A percentile compares a stretch with the other conserved stretches of the same genome.
Conservation (phyloP, 805 yeast species). For the Wickerhamomyces mucosus region DNA sequence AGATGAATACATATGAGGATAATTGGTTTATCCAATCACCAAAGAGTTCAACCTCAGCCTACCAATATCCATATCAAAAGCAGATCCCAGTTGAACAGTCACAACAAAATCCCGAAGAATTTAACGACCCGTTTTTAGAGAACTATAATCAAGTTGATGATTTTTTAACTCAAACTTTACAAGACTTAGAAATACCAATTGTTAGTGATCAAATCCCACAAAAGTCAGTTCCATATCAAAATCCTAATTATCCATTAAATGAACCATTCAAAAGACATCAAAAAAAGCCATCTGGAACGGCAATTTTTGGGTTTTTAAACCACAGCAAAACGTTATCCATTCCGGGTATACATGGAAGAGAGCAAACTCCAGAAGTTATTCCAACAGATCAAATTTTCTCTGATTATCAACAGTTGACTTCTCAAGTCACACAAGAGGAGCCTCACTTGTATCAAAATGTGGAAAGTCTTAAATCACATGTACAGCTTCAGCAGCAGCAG, state of each 20-base stretch:
- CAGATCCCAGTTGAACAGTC: no score
- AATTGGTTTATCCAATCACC: constrained; percentile 4
- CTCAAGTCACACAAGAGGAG: constrained; percentile 1
- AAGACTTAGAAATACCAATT: constrained; percentile 54
- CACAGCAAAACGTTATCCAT: constrained; percentile 57
- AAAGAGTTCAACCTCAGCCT: constrained; percentile 1
- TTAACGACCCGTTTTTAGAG: not conserved
- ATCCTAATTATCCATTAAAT: constrained; percentile 5
- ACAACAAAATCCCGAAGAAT: no score
- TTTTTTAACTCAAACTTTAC: constrained; percentile 45
- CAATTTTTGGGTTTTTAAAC: constrained; percentile 63
- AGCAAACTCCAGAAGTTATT: constrained; percentile 7
- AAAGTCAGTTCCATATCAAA: constrained; percentile 4
- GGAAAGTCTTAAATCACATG: no score
- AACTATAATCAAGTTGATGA: constrained; percentile 28
- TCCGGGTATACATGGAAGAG: constrained; percentile 28
- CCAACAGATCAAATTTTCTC: constrained; percentile 15
- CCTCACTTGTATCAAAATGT: not conserved
- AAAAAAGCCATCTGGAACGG: constrained; percentile 68
- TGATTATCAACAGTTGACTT: constrained; percentile 8
- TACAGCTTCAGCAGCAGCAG: constrained; percentile 1
- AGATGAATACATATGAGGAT: constrained; percentile 8
- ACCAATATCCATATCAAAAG: not conserved
- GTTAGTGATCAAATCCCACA: constrained; percentile 7
- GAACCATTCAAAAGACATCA: constrained; percentile 30